Evolutionary conservation across 768 basidiomycete genomes (phyloP).

Genomic region (Lanmaoa rubissima): DNA sequence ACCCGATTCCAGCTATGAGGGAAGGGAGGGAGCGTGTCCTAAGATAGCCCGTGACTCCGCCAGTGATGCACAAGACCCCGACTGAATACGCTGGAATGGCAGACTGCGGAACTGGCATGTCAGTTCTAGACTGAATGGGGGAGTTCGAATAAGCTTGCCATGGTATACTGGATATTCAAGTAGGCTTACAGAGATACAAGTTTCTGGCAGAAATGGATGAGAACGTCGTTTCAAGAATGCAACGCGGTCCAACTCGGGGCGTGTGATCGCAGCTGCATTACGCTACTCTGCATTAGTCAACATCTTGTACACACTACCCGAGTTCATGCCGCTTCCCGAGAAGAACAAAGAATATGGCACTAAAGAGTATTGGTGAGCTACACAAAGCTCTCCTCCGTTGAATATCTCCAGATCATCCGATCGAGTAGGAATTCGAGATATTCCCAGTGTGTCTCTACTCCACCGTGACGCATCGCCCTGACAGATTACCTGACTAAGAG

Average conservation of each 20-base stretch:
- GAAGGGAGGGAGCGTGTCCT: slow-evolving; percentile 79
- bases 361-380: slow-evolving; percentile 63
- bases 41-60: slow-evolving; percentile 71
- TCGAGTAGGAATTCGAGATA: slow-evolving; percentile 65
- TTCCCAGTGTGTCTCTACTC: slow-evolving; percentile 44
- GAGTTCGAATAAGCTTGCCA: slow-evolving; percentile 27
- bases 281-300: slow-evolving; percentile 2
- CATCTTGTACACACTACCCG: too few species aligned
- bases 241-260: slow-evolving; percentile 3
- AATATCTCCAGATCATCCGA: background rate
- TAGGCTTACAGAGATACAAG: slow-evolving; percentile 22
- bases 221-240: background rate
- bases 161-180: slow-evolving; percentile 16
- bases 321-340: slow-evolving; percentile 41
- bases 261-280: slow-evolving; percentile 12
- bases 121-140: slow-evolving; percentile 10
- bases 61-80: slow-evolving; percentile 73
- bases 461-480: background rate
- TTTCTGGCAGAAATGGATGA: background rate
- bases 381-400: background rate
- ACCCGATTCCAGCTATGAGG: slow-evolving; percentile 80
- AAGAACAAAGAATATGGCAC: slow-evolving; percentile 69
- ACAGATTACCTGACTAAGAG: slow-evolving; percentile 4
- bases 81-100: slow-evolving; percentile 79
- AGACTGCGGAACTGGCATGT: slow-evolving; percentile 49